Evolutionary conservation across 2,329 filamentous ascomycete genomes (phyloP), one percentile per base, ranked within the genome.

Genomic region (Apiospora hydei): DNA sequence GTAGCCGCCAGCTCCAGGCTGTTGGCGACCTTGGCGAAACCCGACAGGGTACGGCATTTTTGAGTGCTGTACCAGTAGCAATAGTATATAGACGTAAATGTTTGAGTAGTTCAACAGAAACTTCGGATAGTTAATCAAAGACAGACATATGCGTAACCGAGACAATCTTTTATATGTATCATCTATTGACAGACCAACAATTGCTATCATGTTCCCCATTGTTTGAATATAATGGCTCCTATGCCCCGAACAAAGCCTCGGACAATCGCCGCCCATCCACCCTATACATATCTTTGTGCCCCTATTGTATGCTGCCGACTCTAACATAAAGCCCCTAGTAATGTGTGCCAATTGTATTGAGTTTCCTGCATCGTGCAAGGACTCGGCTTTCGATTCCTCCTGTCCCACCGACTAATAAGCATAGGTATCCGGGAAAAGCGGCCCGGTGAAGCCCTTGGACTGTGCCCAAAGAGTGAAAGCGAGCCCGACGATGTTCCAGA

Each of bases 21-120:
- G 53, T 34, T 61, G 38, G 18, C 53, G 53, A 38, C 26, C 3
- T 34, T 26, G 0, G 30, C 30, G 30, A 6, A 38, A 38, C 16
- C 38, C 53, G 18, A 64, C 14, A 14, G 57, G 57, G 21, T 64
- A 64, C 18, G 57, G 57, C 57, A 64, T 64, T 41, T 41, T n/a
- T 41, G 30, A 0, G 8, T 41, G 10, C 1, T 8, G 21, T 5
- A 30, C 26, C 26, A 13, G 18, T 41, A 64, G 16, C 14, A 41
- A 38, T 24, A 41, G 16, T 24, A 41, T 41, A 41, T 64, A 41
- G 16, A 34, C 3, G 6, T 4, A 7, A 24, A 41, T 41, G 4
- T 6, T 41, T 64, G 34, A 64, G 8, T 14, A 8, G 7, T 10
- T 13, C 3, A 21, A 21, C n/a, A 26, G 2, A 26, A 1, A 24